phyloP scores from a whole-genome alignment of 1,284 basidiomycete genomes.

The Mycosarcoma maydis region DNA sequence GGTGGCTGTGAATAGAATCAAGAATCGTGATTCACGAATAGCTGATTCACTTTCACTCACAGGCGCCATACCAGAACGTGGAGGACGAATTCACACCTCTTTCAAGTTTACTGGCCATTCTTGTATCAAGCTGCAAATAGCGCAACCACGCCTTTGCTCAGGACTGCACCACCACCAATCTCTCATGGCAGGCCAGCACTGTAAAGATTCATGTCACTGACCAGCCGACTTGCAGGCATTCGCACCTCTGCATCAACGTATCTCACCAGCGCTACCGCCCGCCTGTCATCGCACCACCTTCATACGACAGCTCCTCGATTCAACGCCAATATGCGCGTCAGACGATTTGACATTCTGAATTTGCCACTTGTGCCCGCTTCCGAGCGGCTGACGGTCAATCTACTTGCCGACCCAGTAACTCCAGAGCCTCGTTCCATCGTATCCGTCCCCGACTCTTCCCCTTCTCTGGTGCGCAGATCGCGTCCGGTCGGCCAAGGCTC shows the following conservation, averaged over 20 bases:
- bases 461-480: conserved; percentile 74
- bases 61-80: too few relatives aligned
- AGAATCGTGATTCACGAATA: conserved; percentile 4
- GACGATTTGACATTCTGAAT: conserved; percentile 42
- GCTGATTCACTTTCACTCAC: conserved; percentile 10
- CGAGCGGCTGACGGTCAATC: conserved; percentile 75
- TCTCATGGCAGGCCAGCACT: neutral
- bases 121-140: neutral
- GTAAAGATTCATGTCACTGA: conserved; percentile 16
- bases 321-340: conserved; percentile 18
- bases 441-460: conserved; percentile 64
- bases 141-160: too few relatives aligned
- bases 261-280: neutral
- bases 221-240: conserved; percentile 13
- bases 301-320: conserved; percentile 4
- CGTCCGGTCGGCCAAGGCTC: conserved; percentile 72
- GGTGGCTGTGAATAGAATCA: too few relatives aligned
- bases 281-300: neutral
- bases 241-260: conserved; percentile 4
- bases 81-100: too few relatives aligned
- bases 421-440: conserved; percentile 71
- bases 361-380: conserved; percentile 75
- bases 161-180: conserved; percentile 1
- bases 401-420: conserved; percentile 76
- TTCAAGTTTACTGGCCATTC: too few relatives aligned